Evolutionary conservation across 345 rosid genomes (phyloP).

Genomic region (Erodium maritimum): DNA sequence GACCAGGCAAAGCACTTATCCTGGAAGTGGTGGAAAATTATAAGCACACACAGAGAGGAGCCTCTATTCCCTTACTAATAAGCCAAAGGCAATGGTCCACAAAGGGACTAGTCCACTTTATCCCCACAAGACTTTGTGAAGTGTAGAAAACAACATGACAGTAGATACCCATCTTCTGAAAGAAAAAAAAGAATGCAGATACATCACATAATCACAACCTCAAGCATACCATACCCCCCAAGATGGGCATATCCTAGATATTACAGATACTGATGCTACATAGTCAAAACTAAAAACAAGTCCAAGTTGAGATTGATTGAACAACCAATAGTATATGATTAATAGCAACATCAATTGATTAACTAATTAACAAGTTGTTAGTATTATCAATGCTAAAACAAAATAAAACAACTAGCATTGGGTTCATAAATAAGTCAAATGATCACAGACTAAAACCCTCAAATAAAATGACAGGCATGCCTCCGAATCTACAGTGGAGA

Average conservation of each 20-base stretch:
- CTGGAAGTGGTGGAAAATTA: constrained; percentile 22
- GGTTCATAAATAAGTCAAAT: background rate
- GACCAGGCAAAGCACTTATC: constrained; percentile 49
- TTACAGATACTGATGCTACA: background rate
- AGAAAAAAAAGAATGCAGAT: constrained; percentile 38
- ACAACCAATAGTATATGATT: too few species aligned
- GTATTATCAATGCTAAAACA: background rate
- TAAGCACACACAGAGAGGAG: constrained; percentile 6
- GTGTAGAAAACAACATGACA: constrained; percentile 48
- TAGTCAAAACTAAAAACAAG: background rate
- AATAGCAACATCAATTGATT: background rate
- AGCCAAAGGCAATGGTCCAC: constrained; percentile 59
- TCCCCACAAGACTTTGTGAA: constrained; percentile 18
- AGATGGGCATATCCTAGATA: too few species aligned
- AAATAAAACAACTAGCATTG: background rate
- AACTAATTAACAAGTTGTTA: background rate
- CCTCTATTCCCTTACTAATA: constrained; percentile 25
- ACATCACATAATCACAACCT: constrained; percentile 21
- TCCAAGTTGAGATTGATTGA: background rate
- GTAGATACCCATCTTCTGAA: constrained; percentile 29
- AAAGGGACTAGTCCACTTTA: constrained; percentile 49
- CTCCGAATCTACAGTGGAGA: background rate
- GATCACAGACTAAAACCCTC: background rate
- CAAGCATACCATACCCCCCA: constrained; percentile 19
- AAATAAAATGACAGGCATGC: too few species aligned